Evolutionary conservation across 805 yeast species (phyloP), one percentile per base, ranked within the genome.

Genomic region (Sugiyamaella americana): DNA sequence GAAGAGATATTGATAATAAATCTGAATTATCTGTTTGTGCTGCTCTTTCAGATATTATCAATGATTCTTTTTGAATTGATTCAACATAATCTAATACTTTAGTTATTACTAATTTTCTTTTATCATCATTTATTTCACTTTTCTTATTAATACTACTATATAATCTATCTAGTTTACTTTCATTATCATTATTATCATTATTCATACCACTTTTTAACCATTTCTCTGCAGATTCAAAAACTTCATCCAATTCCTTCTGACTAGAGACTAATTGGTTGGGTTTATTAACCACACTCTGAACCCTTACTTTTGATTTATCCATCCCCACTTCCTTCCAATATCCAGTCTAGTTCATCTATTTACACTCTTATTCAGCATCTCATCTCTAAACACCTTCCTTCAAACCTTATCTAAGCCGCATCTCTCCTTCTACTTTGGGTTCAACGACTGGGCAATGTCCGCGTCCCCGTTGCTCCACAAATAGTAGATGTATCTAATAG

Each of bases 1-100:
- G 88, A 6, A 91, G 69, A 0, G 97, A 86, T 13, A 91, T 81
- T 5, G 83, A 47, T 16, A 69, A 55, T 35, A 66, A 44, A 20
- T 58, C 52, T 17, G 41, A 32, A 4, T 13, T 8, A 13, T 6
- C 20, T 38, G 36, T 30, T n/a, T 43, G 20, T 13, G 32, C 32
- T 8, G 32, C 8, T 26, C 13, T 26, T 13, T 8, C 8, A 26
- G 32, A 8, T 8, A 26, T 26, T 26, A 13, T 13, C 32, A 26
- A 26, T 26, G 32, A 8, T 13, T 26, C 32, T 26, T 26, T 26
- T 13, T 26, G 32, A 26, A 26, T 26, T 8, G 32, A 26, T 26
- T 8, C 32, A 8, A 26, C 8, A 26, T 26, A 26, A 13, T 26
- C 32, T 13, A 26, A 26, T 8, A 26, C 32, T 26, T 26, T 26